Base-by-base conservation (phyloP, 1,139 yeast genomes). In the Debaryomyces nepalensis region DNA sequence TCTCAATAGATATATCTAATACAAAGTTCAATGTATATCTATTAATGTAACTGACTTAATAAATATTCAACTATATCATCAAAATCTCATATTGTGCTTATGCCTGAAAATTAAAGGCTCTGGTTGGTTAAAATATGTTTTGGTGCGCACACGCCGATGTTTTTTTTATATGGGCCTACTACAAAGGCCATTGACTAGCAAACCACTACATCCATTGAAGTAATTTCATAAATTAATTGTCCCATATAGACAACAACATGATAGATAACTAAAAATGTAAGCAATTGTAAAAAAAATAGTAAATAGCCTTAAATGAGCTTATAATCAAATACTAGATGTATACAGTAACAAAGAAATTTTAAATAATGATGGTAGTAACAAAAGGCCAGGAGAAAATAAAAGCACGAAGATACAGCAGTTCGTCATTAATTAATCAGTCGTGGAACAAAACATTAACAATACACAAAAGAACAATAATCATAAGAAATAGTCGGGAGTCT, bases 401-500 rank as follows among this genome's bases (percentile, higher is more conserved):
- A 39, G 18, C 22, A 39, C 11, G 37, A 20, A 19, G 6, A 30
- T 24, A 34, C 37, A 34, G 21, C 37, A 24, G 29, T 34, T 34
- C 37, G 37, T 34, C 37, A 34, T 34, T 34, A 34, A 34, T 34
- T 34, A 34, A 34, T 34, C 26, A 23, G 37, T 34, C 37, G 29
- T 34, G 18, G 37, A 31, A 34, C 26, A 38, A 41, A 38, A 34
- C 23, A 40, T 22, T 15, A 27, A 36, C 29, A 23, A 31, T 24
- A 37, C 30, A 39, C 24, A 41, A 23, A 37, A 42, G 19, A 30
- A 31, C 33, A 34, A 27, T 36, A 33, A 50, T 63, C 59, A 89
- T 67, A 89, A 79, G 77, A 90, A 90, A 67, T 90, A 90, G 65
- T 90, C 97, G 9, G 97, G 97, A 9, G 97, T 90, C 64, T 90